Conservation (phyloP, 2,329 filamentous ascomycete species). For the Microcera coccophila region DNA sequence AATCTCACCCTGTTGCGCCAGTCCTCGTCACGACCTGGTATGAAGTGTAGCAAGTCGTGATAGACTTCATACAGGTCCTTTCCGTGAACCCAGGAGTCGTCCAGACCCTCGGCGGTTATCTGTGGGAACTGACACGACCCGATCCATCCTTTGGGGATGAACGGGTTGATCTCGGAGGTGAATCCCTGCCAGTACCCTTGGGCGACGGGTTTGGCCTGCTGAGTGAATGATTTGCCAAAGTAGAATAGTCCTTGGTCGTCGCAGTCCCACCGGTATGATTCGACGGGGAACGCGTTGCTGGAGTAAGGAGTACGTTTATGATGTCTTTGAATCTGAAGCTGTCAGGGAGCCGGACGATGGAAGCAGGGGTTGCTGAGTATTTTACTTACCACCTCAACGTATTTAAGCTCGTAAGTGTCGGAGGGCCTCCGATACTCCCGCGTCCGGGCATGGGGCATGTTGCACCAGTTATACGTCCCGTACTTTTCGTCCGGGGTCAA, state of each 20-base stretch:
- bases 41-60: constrained; percentile 61
- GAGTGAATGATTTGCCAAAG: constrained; percentile 55
- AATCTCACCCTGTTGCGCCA: constrained; percentile 51
- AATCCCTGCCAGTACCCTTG: constrained; percentile 64
- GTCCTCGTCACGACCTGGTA: constrained; percentile 50
- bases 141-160: constrained; percentile 61
- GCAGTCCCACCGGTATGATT: constrained; percentile 71
- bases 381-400: constrained; percentile 66
- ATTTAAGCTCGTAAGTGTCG: constrained; percentile 60
- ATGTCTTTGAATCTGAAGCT: constrained; percentile 67
- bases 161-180: constrained; percentile 61
- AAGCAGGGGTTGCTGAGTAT: neutral
- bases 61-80: constrained; percentile 76
- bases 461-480: constrained; percentile 75
- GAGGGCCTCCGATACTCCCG: constrained; percentile 57
- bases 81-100: constrained; percentile 73
- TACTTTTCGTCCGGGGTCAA: constrained; percentile 52
- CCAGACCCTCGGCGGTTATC: constrained; percentile 66
- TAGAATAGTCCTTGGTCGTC: constrained; percentile 66
- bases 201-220: constrained; percentile 44
- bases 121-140: constrained; percentile 79
- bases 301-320: constrained; percentile 82
- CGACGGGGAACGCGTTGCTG: constrained; percentile 70
- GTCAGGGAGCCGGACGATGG: too few relatives aligned
- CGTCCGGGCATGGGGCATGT: constrained; percentile 78